Evolutionary conservation across 1,284 basidiomycete species (phyloP).

Genomic region (Cutaneotrichosporon sp.): DNA sequence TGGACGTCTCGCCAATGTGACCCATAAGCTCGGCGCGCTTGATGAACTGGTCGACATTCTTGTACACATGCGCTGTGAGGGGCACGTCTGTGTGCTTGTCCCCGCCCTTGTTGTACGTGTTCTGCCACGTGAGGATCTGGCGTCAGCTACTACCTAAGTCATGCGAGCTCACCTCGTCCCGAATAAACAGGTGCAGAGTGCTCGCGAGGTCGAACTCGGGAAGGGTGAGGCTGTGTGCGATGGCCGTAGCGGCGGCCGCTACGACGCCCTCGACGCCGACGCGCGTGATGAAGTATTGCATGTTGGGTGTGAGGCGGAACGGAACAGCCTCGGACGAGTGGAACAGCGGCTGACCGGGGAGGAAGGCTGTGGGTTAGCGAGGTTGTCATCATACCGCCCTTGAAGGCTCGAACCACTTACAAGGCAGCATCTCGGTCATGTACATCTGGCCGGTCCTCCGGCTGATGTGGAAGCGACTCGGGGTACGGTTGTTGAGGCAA

Average conservation of each 20-base stretch:
- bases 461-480: constrained; percentile 81
- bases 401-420: constrained; percentile 50
- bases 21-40: constrained; percentile 43
- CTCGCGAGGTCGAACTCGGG: constrained; percentile 67
- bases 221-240: constrained; percentile 82
- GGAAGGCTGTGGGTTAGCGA: constrained; percentile 48
- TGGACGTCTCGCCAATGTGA: constrained; percentile 52
- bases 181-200: constrained; percentile 59
- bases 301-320: constrained; percentile 94
- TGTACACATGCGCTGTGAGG: constrained; percentile 65
- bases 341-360: constrained; percentile 60
- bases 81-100: constrained; percentile 53
- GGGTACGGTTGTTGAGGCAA: constrained; percentile 76
- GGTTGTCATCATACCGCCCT: too few species aligned
- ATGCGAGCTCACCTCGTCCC: constrained; percentile 75
- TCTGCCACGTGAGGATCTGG: constrained; percentile 43
- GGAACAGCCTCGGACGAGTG: constrained; percentile 81
- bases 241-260: constrained; percentile 80
- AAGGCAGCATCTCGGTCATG: constrained; percentile 83
- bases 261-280: constrained; percentile 87
- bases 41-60: constrained; percentile 74
- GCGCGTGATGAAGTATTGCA: constrained; percentile 88
- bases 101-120: constrained; percentile 42
- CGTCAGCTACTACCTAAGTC: background rate
- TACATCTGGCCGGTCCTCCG: constrained; percentile 81